Base-by-base conservation (phyloP, 768 basidiomycete species). In the Leccinum ochraceum region DNA sequence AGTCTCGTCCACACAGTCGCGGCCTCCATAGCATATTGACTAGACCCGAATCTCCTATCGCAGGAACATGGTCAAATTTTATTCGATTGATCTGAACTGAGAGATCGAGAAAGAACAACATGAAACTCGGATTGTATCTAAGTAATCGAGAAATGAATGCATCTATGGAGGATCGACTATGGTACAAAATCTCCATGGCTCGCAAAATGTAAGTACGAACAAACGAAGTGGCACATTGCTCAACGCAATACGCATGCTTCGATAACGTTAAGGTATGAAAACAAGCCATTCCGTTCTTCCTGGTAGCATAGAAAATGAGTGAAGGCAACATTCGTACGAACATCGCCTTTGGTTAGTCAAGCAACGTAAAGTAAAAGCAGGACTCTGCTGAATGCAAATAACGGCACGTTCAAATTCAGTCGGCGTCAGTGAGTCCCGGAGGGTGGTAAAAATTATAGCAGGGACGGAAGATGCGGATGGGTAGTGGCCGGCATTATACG, bases 261-360 rank as follows among this genome's bases (percentile, higher is more conserved):
- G 39, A 68, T 65, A 74, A 74, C 63, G 61, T 74, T 73, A 66
- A 34, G 53, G 54, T 64, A 66, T 62, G 42, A 51, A 61, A 61
- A 67, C 55, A 67, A 54, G 58, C 51, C 63, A 54, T 50, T 48
- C 59, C 57, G 66, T 70, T 68, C 61, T 64, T 62, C 46, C 39
- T 42, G 54, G 58, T 56, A 56, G 56, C 59, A 60, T 64, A 62
- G 64, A 54, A 59, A 57, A 63, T 51, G 53, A 37, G 56, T 57
- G 49, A 57, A 63, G 60, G 58, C 48, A 60, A 59, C 57, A 53
- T 53, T 62, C 70, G 69, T 72, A 63, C 49, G 62, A 62, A 61
- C 7, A 58, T 57, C 53, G 61, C 60, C 71, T 64, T 36, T 58
- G 30, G 66, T 70, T 69, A 74, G 71, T 64, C 52, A 56, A 60